Base-by-base conservation (phyloP, 306 rosid genomes). In the Inga laurina region DNA sequence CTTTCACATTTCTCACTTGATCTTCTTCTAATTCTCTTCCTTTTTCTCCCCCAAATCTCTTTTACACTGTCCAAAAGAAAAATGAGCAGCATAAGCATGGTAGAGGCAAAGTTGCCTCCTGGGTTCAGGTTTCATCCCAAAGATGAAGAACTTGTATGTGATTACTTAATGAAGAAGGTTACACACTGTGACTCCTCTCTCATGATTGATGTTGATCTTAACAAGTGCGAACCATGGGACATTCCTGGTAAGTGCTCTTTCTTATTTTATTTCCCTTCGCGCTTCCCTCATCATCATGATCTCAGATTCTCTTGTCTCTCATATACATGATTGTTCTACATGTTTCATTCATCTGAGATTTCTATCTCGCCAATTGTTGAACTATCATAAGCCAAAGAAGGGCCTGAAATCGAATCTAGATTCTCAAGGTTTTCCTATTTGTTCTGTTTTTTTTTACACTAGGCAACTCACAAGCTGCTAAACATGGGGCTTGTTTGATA, bases 141-240 rank as follows among this genome's bases (percentile, higher is more conserved):
- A 86, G 98, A 94, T 81, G 98, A 94, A 85, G 98, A 94, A 15
- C 93, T 94, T 57, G 98, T 94, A 0, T 94, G 94, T 84, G 97
- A 93, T 83, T 94, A 94, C 76, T 82, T 94, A 90, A 81, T 94
- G 88, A 91, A 90, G 88, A 94, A 93, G 88, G 82, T 88, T 10
- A 76, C 86, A 44, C 88, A 84, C 56, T 77, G 68, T 74, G 84
- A 87, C 77, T 86, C 95, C 39, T 79, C 85, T 73, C 97, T 93
- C 79, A 67, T 94, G 91, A 91, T 93, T 41, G 94, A 94, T 72
- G 98, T 94, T 85, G 98, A 94, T 83, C 98, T 94, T 59, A 94
- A 94, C 93, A 93, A 91, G 97, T 91, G 89, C 56, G 98, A 94
- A 70, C 98, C 98, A 9, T 94, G 98, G 98, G 98, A 94, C 81